Conservation (phyloP, 2,329 filamentous ascomycete genomes). For the Falciphora oryzae region DNA sequence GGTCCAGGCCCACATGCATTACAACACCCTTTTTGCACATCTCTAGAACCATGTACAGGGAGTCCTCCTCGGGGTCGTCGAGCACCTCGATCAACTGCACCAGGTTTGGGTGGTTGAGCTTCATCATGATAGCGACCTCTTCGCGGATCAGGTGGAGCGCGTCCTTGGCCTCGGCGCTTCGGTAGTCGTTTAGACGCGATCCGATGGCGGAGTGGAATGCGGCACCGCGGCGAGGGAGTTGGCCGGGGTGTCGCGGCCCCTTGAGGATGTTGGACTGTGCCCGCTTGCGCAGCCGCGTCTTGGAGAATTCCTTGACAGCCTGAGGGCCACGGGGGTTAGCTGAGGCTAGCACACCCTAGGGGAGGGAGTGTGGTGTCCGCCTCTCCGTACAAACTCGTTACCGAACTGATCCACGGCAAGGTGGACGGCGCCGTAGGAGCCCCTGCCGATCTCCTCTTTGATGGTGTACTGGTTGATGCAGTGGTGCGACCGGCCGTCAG, state of each 20-base stretch:
- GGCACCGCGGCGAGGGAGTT: not conserved
- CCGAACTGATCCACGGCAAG: slow-evolving; percentile 85
- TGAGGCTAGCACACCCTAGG: not conserved
- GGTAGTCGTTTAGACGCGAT: slow-evolving; percentile 4
- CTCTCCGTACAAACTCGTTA: slow-evolving; percentile 73
- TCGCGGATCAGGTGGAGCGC: slow-evolving; percentile 85
- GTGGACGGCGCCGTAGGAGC: slow-evolving; percentile 92
- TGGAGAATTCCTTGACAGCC: slow-evolving; percentile 98
- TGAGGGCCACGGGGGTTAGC: slow-evolving; percentile 29
- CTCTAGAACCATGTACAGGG: slow-evolving; percentile 96
- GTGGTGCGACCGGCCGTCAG: slow-evolving; percentile 75
- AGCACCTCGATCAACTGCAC: slow-evolving; percentile 90
- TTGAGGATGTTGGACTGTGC: slow-evolving; percentile 79
- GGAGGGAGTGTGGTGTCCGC: not conserved
- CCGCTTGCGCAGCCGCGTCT: slow-evolving; percentile 80
- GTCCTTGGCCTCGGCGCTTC: slow-evolving; percentile 53
- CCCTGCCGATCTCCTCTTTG: slow-evolving; percentile 90
- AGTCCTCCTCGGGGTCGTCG: slow-evolving; percentile 92
- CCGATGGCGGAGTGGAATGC: slow-evolving; percentile 1
- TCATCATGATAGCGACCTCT: slow-evolving; percentile 99
- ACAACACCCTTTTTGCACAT: slow-evolving; percentile 98
- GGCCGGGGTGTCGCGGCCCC: slow-evolving; percentile 3
- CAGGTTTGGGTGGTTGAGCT: slow-evolving; percentile 90
- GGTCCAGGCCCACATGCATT: slow-evolving; percentile 90
- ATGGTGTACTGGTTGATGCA: slow-evolving; percentile 94